Percentiles rank a stretch among this genome's conserved stretches.
Conservation (phyloP, 805 yeast genomes). For the Jamesozyma gamospora region DNA sequence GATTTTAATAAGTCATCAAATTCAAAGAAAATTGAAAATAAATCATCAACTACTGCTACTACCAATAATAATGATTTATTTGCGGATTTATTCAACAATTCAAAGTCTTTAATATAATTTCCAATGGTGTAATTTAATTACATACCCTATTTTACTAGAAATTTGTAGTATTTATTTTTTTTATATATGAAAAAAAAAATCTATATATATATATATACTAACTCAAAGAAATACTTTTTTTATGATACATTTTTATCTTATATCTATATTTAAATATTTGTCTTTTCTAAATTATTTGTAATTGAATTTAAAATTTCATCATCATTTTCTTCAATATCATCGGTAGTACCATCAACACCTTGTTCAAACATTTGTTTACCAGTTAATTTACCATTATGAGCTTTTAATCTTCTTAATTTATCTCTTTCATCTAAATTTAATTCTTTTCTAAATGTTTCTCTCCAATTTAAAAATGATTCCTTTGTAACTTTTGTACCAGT, state of each 20-base stretch:
- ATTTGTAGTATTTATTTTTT: no score
- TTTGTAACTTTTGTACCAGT: slow-evolving; percentile 81
- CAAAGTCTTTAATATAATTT: slow-evolving; percentile 26
- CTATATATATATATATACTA: background rate
- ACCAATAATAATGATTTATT: slow-evolving; percentile 18
- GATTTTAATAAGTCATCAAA: slow-evolving; percentile 5
- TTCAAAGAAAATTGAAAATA: slow-evolving; percentile 10
- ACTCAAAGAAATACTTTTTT: background rate
- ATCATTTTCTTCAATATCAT: slow-evolving; percentile 34
- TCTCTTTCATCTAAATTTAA: slow-evolving; percentile 56
- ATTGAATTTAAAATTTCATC: slow-evolving; percentile 3
- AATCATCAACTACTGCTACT: slow-evolving; percentile 5
- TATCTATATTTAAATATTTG: background rate
- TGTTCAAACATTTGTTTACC: slow-evolving; percentile 86
- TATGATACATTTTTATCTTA: background rate
- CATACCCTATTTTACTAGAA: no score
- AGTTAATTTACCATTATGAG: slow-evolving; percentile 68
- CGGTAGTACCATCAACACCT: slow-evolving; percentile 72
- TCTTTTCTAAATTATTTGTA: background rate
- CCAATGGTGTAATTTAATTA: no score
- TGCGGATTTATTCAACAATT: slow-evolving; percentile 24
- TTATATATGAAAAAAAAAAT: no score
- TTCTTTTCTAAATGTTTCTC: slow-evolving; percentile 59
- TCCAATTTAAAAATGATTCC: slow-evolving; percentile 69
- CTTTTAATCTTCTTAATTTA: slow-evolving; percentile 39